Percentiles rank a stretch among this genome's conserved stretches.
Conservation (phyloP, 73 alveolate genomes). For the Diophrys sp. region DNA sequence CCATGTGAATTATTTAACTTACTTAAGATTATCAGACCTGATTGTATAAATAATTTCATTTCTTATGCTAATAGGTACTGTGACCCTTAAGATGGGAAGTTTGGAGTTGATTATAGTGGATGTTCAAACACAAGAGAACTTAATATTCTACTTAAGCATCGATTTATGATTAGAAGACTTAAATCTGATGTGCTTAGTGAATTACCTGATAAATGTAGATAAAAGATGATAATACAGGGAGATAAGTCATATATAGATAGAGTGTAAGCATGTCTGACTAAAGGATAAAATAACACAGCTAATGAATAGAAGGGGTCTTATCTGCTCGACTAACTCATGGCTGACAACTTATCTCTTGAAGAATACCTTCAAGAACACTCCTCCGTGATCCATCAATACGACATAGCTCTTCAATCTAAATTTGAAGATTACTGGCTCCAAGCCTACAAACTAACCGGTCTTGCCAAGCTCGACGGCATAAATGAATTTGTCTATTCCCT, state of each 20-base stretch:
- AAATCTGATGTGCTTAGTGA: slow-evolving; percentile 84
- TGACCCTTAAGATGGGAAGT: slow-evolving; percentile 64
- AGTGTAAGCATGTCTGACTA: neutral
- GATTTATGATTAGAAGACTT: slow-evolving; percentile 86
- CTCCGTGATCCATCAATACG: neutral
- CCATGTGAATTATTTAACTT: slow-evolving; percentile 86
- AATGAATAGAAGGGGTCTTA: neutral
- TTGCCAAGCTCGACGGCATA: slow-evolving; percentile 83
- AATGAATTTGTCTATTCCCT: slow-evolving; percentile 64
- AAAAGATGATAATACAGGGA: slow-evolving; percentile 2
- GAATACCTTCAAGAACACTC: slow-evolving; percentile 9
- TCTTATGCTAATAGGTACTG: slow-evolving; percentile 84
- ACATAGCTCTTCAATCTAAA: neutral
- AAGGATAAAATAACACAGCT: slow-evolving; percentile 8
- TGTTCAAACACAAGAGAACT: slow-evolving; percentile 73
- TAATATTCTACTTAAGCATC: slow-evolving; percentile 56
- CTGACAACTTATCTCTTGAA: slow-evolving; percentile 6
- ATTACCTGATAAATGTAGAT: slow-evolving; percentile 85
- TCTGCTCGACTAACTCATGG: neutral
- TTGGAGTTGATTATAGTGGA: slow-evolving; percentile 80
- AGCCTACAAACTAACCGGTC: slow-evolving; percentile 67
- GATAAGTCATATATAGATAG: neutral
- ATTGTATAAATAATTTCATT: slow-evolving; percentile 46
- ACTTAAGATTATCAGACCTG: slow-evolving; percentile 74
- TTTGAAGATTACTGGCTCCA: slow-evolving; percentile 2